Conservation (phyloP, 2,329 filamentous ascomycete genomes). For the Polytolypa hystricis region DNA sequence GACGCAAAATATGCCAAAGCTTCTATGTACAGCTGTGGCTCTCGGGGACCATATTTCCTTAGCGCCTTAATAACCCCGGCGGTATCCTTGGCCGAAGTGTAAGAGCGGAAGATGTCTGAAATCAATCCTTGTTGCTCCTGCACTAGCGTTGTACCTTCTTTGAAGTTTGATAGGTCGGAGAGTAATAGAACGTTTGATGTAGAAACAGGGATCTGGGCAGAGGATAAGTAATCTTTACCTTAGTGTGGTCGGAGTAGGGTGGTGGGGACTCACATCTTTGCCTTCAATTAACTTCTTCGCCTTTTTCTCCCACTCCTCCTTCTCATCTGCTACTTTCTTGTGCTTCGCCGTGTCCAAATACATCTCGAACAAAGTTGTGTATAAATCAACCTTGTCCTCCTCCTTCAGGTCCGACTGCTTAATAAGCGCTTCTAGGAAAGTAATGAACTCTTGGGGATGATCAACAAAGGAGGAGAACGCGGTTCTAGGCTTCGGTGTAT, state of each 20-base stretch:
- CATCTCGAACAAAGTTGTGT: slow-evolving; percentile 96
- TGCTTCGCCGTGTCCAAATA: slow-evolving; percentile 81
- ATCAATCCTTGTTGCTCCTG: slow-evolving; percentile 85
- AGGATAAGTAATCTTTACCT: neutral
- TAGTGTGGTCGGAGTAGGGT: neutral
- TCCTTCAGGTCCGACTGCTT: slow-evolving; percentile 58
- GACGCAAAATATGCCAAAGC: slow-evolving; percentile 91
- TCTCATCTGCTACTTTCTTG: slow-evolving; percentile 53
- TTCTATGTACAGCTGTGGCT: slow-evolving; percentile 84
- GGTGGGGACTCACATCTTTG: slow-evolving; percentile 45
- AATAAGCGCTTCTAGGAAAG: slow-evolving; percentile 82
- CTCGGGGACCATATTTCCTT: slow-evolving; percentile 79
- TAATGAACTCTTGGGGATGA: slow-evolving; percentile 80
- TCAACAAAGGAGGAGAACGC: slow-evolving; percentile 97
- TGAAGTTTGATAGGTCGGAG: slow-evolving; percentile 83
- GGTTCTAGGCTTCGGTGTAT: slow-evolving; percentile 67
- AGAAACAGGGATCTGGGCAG: slow-evolving; percentile 58
- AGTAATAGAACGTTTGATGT: slow-evolving; percentile 88
- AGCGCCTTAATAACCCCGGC: slow-evolving; percentile 80
- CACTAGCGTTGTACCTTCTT: slow-evolving; percentile 80
- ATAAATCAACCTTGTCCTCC: slow-evolving; percentile 71
- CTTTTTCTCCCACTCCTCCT: slow-evolving; percentile 76
- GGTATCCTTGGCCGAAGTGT: slow-evolving; percentile 86
- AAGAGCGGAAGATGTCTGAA: slow-evolving; percentile 94
- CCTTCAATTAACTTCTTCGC: slow-evolving; percentile 81